Conservation (phyloP, 2,329 filamentous ascomycete species). For the Fusarium heterosporum region DNA sequence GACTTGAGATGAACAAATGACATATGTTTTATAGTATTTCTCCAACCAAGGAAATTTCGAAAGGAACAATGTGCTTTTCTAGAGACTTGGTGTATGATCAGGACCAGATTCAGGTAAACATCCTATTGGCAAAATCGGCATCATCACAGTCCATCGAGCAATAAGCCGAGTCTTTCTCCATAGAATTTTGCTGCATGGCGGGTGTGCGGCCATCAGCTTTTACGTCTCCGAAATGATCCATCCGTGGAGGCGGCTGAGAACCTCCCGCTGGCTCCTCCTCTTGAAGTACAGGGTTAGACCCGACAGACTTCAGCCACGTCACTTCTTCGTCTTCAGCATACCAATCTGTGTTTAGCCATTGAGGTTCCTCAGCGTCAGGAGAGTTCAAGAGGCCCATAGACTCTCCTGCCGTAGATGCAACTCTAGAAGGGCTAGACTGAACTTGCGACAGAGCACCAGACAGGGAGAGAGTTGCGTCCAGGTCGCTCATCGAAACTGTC, state of each 20-base stretch:
- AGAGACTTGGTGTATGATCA: neutral
- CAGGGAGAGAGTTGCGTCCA: slow-evolving; percentile 5
- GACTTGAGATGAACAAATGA: neutral
- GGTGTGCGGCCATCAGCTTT: slow-evolving; percentile 7
- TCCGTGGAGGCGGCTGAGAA: slow-evolving; percentile 9
- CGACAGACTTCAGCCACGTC: slow-evolving; percentile 14
- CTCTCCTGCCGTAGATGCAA: slow-evolving; percentile 30
- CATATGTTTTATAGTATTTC: neutral
- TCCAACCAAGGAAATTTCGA: neutral
- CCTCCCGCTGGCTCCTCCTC: neutral
- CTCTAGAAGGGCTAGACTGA: slow-evolving; percentile 29
- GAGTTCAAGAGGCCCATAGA: slow-evolving; percentile 15
- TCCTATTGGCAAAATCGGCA: slow-evolving; percentile 2
- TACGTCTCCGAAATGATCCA: neutral
- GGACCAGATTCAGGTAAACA: slow-evolving; percentile 8
- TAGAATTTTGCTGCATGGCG: neutral
- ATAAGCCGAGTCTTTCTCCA: slow-evolving; percentile 32
- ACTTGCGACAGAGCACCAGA: slow-evolving; percentile 7
- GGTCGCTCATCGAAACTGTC: slow-evolving; percentile 2
- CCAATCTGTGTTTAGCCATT: slow-evolving; percentile 1
- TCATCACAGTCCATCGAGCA: slow-evolving; percentile 1
- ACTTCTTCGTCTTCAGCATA: neutral
- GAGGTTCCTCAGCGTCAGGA: slow-evolving; percentile 9
- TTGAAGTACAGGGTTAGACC: slow-evolving; percentile 21
- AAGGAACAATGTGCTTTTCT: neutral